phyloP scores from a whole-genome alignment of 2,329 filamentous ascomycete genomes.

The Fusarium nygamai region DNA sequence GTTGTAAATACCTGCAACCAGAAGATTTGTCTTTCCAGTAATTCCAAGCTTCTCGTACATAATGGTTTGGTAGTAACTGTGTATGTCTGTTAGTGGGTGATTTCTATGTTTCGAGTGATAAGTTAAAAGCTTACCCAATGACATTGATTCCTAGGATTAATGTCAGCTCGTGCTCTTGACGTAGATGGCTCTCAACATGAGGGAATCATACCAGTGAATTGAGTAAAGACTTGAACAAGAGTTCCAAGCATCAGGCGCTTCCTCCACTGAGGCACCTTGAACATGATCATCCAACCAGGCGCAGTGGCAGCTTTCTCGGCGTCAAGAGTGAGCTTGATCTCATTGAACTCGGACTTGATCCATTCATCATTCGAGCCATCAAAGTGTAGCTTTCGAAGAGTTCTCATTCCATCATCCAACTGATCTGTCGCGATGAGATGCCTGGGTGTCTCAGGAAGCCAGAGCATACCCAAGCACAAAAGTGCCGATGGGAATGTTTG shows the following conservation, averaged over 20 bases:
- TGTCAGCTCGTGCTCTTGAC: not conserved
- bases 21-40: slow-evolving; percentile 59
- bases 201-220: slow-evolving; percentile 54
- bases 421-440: slow-evolving; percentile 48
- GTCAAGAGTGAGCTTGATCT: slow-evolving; percentile 66
- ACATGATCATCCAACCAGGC: slow-evolving; percentile 64
- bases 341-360: slow-evolving; percentile 63
- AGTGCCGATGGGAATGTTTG: slow-evolving; percentile 37
- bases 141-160: slow-evolving; percentile 56
- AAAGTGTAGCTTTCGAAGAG: slow-evolving; percentile 60
- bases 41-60: slow-evolving; percentile 63
- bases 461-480: slow-evolving; percentile 37
- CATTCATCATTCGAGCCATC: slow-evolving; percentile 64
- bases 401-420: slow-evolving; percentile 53
- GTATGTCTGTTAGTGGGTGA: not conserved
- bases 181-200: not conserved
- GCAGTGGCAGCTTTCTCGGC: slow-evolving; percentile 37
- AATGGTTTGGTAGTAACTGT: slow-evolving; percentile 59
- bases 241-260: slow-evolving; percentile 67
- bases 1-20: slow-evolving; percentile 70
- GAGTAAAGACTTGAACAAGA: slow-evolving; percentile 67
- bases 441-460: slow-evolving; percentile 41
- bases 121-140: slow-evolving; percentile 51
- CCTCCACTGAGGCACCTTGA: slow-evolving; percentile 64
- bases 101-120: not conserved